phyloP scores from a whole-genome alignment of 192 early-diverging fungal genomes.

The Tieghemiomyces parasiticus region DNA sequence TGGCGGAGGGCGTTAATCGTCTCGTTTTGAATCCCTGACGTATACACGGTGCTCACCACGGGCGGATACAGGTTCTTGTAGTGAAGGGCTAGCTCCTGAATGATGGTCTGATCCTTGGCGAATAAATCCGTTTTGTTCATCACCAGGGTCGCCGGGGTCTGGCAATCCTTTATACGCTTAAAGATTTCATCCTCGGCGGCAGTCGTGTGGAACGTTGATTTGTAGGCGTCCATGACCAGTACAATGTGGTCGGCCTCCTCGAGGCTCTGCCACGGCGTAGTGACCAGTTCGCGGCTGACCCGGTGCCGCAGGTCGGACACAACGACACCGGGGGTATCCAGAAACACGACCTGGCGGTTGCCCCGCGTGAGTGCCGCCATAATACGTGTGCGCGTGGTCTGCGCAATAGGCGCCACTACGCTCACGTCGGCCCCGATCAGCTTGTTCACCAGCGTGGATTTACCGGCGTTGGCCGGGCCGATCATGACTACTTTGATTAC shows the following conservation, averaged over 20 bases:
- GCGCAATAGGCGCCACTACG: conserved; percentile 37
- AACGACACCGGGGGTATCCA: conserved; percentile 46
- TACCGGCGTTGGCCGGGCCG: conserved; percentile 42
- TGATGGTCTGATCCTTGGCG: conserved; percentile 12
- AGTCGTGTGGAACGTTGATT: conserved; percentile 18
- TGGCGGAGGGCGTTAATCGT: conserved; percentile 17
- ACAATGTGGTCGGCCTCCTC: conserved; percentile 37
- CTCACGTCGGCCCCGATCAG: conserved; percentile 36
- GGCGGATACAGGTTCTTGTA: conserved; percentile 21
- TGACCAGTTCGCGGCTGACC: conserved; percentile 33
- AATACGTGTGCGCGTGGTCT: conserved; percentile 39
- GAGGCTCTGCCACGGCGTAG: conserved; percentile 39
- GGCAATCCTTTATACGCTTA: conserved; percentile 20
- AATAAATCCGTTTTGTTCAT: conserved; percentile 43
- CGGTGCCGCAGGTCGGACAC: conserved; percentile 23
- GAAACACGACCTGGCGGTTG: conserved; percentile 41
- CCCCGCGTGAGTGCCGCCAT: conserved; percentile 30
- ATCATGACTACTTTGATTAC: conserved; percentile 34
- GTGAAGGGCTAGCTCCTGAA: conserved; percentile 13
- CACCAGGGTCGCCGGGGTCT: conserved; percentile 31
- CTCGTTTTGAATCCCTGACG: conserved; percentile 17
- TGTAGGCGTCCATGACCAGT: conserved; percentile 34
- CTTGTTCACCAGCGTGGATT: conserved; percentile 42
- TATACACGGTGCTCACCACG: conserved; percentile 18
- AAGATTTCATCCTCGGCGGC: conserved; percentile 31